Base-by-base conservation (phyloP, 768 basidiomycete species). In the Phanerochaete carnosa region DNA sequence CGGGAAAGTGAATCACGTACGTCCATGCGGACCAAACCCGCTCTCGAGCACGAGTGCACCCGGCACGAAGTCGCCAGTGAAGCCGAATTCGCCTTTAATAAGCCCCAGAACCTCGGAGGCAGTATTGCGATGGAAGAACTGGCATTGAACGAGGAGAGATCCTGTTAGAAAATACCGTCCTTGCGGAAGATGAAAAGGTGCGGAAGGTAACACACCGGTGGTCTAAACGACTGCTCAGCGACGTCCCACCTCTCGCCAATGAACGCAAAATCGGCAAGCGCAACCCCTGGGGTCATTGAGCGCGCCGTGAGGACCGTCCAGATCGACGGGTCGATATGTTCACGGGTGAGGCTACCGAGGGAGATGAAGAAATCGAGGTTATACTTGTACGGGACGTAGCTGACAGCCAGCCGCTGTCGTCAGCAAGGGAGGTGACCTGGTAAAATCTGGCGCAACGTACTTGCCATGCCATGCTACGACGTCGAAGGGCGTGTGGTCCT, bases 381-480 rank as follows among this genome's bases (percentile, higher is more conserved):
- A 63, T 88, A 87, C 71, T 88, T 87, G 76, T 82, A 86, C 1
- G 85, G 84, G 11, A 86, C 82, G 66, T 87, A 87, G 71, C 84
- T 85, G n/a, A n/a, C n/a, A n/a, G n/a, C n/a, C n/a, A n/a, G n/a
- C n/a, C n/a, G n/a, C n/a, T n/a, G n/a, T n/a, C n/a, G 19, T 43
- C 47, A 49, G 28, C 5, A 25, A 25, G 19, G 47, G 47, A 28
- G 16, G n/a, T 6, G 7, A 46, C 45, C 45, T 5, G 23, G 23
- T 5, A 3, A 19, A 19, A 19, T 19, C 11, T 7, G 5, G 16
- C 29, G 8, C 12, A 5, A 73, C 82, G 53, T 68, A 85, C 84
- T 85, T 87, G 71, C 85, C 85, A 54, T 83, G 81, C 86, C 85
- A 87, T 0, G 86, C 86, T 26, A 88, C 86, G 46, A 88, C 86